A percentile compares a stretch with the other conserved stretches of the same genome.
Evolutionary conservation across 805 yeast genomes (phyloP).

Genomic region (Lachancea sp.): DNA sequence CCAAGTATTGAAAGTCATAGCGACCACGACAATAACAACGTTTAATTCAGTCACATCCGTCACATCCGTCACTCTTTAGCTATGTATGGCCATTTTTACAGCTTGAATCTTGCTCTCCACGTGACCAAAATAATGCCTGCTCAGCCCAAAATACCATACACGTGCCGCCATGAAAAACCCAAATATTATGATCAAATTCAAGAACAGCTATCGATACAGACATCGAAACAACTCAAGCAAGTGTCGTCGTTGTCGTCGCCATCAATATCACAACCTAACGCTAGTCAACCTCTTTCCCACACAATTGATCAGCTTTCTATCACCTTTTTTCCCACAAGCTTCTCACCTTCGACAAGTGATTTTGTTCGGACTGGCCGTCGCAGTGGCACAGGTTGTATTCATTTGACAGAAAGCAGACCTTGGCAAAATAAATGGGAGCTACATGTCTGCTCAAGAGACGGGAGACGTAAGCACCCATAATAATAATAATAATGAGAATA

Average conservation of each 20-base stretch:
- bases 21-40: too few relatives aligned
- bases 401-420: not conserved
- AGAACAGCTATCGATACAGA: not conserved
- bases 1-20: too few relatives aligned
- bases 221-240: not conserved
- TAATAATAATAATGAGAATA: not conserved
- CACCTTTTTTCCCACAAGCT: not conserved
- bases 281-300: not conserved
- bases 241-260: not conserved
- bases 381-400: not conserved
- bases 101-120: too few relatives aligned
- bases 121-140: too few relatives aligned
- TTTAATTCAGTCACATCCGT: too few relatives aligned
- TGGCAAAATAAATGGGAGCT: constrained; percentile 7
- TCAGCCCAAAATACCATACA: not conserved
- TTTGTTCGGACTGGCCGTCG: not conserved
- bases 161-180: not conserved
- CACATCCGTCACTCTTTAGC: too few relatives aligned
- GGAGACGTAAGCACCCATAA: constrained; percentile 5
- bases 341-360: not conserved
- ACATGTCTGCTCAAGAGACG: constrained; percentile 8
- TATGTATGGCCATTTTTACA: too few relatives aligned
- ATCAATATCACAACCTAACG: too few relatives aligned
- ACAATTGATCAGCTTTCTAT: not conserved
- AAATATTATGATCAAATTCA: not conserved